Evolutionary conservation across 2,329 filamentous ascomycete genomes (phyloP).

Genomic region (Colletotrichum sidae): DNA sequence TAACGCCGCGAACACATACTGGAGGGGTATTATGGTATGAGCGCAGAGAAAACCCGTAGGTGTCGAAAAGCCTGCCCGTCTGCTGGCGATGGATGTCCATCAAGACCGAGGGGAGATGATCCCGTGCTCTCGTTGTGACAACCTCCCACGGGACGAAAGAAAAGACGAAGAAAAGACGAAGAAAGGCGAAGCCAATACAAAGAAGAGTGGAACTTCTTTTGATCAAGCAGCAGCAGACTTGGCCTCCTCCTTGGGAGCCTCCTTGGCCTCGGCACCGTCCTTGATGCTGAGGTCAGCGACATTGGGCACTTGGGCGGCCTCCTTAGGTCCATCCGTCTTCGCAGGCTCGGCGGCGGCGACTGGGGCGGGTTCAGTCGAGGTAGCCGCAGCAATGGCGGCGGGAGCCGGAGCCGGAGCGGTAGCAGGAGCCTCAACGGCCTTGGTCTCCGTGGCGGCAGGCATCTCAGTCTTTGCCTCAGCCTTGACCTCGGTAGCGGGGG

Average conservation of each 20-base stretch:
- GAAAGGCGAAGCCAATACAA: neutral
- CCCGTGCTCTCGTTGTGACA: conserved; percentile 1
- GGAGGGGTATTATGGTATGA: conserved; percentile 37
- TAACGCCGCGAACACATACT: conserved; percentile 33
- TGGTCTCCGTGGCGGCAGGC: conserved; percentile 38
- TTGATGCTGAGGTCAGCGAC: conserved; percentile 31
- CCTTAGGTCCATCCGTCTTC: conserved; percentile 36
- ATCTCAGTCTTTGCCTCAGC: conserved; percentile 29
- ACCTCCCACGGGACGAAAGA: conserved; percentile 9
- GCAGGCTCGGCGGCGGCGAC: conserved; percentile 23
- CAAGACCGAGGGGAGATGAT: neutral
- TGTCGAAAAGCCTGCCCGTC: neutral
- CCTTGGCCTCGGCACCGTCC: conserved; percentile 22
- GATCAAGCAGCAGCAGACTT: conserved; percentile 21
- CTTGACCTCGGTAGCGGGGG: conserved; percentile 28
- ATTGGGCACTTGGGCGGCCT: conserved; percentile 19
- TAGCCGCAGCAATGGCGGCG: conserved; percentile 15
- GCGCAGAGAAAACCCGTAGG: conserved; percentile 24
- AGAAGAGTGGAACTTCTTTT: too few species aligned
- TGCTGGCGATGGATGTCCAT: too few species aligned
- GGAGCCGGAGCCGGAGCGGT: neutral
- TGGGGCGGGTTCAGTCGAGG: conserved; percentile 3
- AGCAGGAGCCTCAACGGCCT: conserved; percentile 35
- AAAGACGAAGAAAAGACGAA: neutral
- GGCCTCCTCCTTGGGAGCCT: conserved; percentile 23